These are phyloP conservation scores for Saccharomyces hybrid DNA, from an alignment of 1,139 yeast species.

Conservation along the genomic window DNA sequence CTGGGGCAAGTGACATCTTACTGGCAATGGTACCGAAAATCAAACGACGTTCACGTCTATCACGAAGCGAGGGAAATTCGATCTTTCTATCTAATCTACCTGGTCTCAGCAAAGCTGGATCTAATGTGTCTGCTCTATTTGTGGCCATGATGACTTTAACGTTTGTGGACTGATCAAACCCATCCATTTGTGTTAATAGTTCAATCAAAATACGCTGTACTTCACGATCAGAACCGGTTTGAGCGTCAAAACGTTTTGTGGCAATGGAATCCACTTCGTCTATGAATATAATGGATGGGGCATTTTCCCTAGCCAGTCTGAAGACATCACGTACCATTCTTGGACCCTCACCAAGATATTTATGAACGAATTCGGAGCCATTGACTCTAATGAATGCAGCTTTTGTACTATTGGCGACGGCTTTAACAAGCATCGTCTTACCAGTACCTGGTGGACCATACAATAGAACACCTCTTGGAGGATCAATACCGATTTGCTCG, in stretches of 20 bases:
- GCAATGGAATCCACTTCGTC: slow-evolving; percentile 99
- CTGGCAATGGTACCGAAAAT: slow-evolving; percentile 95
- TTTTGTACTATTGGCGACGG: slow-evolving; percentile 94
- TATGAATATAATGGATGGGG: slow-evolving; percentile 93
- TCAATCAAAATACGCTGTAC: slow-evolving; percentile 97
- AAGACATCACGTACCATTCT: slow-evolving; percentile 99
- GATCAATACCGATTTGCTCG: slow-evolving; percentile 97
- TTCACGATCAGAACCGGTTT: slow-evolving; percentile 98
- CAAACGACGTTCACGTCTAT: slow-evolving; percentile 94
- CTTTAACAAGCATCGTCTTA: slow-evolving; percentile 97
- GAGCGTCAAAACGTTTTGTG: slow-evolving; percentile 97
- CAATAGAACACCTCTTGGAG: slow-evolving; percentile 93
- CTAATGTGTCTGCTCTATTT: slow-evolving; percentile 94
- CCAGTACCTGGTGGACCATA: slow-evolving; percentile 99
- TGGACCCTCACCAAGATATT: slow-evolving; percentile 98
- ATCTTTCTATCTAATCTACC: slow-evolving; percentile 98
- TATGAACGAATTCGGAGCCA: slow-evolving; percentile 97
- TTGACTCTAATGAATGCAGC: slow-evolving; percentile 95
- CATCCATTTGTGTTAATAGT: slow-evolving; percentile 97
- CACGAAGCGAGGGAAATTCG: slow-evolving; percentile 92
- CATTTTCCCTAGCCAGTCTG: slow-evolving; percentile 91
- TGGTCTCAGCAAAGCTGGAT: slow-evolving; percentile 97
- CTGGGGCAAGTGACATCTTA: slow-evolving; percentile 96
- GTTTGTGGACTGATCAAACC: slow-evolving; percentile 90
- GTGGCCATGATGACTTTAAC: slow-evolving; percentile 99